Evolutionary conservation across 108 stramenopile genomes (phyloP).

Genomic region (Aurantiochytrium sp.): DNA sequence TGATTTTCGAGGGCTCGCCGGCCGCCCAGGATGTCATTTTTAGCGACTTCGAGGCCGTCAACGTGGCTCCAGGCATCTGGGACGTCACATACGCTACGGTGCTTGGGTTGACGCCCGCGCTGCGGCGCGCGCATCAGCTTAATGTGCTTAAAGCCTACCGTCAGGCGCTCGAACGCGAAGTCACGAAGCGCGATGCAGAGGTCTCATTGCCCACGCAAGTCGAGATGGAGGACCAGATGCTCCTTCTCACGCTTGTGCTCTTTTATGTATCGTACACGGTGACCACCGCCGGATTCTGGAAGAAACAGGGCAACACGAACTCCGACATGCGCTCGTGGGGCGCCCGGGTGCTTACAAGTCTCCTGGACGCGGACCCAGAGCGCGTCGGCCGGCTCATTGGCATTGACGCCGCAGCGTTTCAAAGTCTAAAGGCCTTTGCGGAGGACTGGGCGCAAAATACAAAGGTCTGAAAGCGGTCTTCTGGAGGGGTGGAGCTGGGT

Average conservation of each 20-base stretch:
- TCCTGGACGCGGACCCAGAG: background rate
- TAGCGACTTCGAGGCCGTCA: conserved; percentile 6
- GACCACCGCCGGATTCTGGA: background rate
- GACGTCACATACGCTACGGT: background rate
- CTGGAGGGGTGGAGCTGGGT: no score
- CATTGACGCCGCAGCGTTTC: background rate
- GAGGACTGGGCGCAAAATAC: background rate
- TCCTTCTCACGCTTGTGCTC: background rate
- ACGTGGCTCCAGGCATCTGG: background rate
- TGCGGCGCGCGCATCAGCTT: background rate
- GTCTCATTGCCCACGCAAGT: background rate
- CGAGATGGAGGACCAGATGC: background rate
- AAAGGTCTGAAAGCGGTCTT: no score
- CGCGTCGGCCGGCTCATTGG: background rate
- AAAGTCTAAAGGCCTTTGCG: background rate
- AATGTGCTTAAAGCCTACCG: background rate
- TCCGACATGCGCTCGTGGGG: background rate
- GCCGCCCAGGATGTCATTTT: conserved; percentile 1
- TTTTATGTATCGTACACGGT: background rate
- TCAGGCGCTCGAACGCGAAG: background rate
- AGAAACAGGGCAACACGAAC: background rate
- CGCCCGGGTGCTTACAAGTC: background rate
- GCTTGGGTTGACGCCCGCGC: background rate
- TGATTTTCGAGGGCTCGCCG: background rate
- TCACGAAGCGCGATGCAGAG: background rate